A percentile compares a stretch with the other conserved stretches of the same genome.
phyloP scores from a whole-genome alignment of 768 basidiomycete species.

The Hydnomerulius pinastri region DNA sequence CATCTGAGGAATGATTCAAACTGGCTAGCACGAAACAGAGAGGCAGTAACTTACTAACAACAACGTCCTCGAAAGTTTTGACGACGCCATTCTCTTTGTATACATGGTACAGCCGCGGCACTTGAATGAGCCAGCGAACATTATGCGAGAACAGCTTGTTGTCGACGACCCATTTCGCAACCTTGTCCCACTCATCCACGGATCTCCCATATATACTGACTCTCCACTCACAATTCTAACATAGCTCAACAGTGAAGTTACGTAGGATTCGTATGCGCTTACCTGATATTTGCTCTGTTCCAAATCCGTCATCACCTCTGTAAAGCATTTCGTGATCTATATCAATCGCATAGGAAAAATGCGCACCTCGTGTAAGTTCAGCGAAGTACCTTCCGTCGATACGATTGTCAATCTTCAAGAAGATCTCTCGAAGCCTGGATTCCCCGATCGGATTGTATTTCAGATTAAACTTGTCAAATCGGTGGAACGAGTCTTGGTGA shows the following conservation, averaged over 20 bases:
- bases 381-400: slow-evolving; percentile 93
- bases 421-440: slow-evolving; percentile 92
- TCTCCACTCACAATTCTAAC: slow-evolving; percentile 93
- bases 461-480: slow-evolving; percentile 97
- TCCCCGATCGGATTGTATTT: slow-evolving; percentile 98
- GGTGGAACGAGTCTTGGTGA: slow-evolving; percentile 96
- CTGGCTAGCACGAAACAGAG: background rate
- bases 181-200: slow-evolving; percentile 91
- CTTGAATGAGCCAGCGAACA: slow-evolving; percentile 95
- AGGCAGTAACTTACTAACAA: slow-evolving; percentile 65
- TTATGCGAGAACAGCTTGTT: slow-evolving; percentile 96
- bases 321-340: background rate
- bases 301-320: slow-evolving; percentile 97
- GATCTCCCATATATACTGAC: slow-evolving; percentile 92
- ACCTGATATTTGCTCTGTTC: slow-evolving; percentile 99
- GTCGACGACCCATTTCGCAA: slow-evolving; percentile 95
- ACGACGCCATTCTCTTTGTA: slow-evolving; percentile 89
- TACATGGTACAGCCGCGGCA: slow-evolving; percentile 92
- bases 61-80: slow-evolving; percentile 86
- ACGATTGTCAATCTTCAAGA: slow-evolving; percentile 96
- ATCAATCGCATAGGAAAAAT: background rate
- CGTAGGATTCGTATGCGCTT: slow-evolving; percentile 9
- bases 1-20: slow-evolving; percentile 52
- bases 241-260: background rate
- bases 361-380: slow-evolving; percentile 84